Evolutionary conservation across 345 rosid species (phyloP).

Genomic region (Hypericum androsaemum): DNA sequence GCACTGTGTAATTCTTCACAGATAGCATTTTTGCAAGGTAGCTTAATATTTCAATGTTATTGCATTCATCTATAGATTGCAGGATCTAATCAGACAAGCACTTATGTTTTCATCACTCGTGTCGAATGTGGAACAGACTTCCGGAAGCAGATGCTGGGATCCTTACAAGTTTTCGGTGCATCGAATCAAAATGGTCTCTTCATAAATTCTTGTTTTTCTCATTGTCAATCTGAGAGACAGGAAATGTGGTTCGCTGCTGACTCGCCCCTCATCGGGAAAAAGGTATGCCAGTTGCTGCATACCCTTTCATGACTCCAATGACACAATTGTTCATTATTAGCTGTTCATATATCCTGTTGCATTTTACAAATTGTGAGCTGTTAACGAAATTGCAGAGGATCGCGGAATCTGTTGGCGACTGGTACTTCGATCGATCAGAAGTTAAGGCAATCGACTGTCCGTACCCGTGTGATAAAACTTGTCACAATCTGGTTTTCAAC

Average conservation of each 20-base stretch:
- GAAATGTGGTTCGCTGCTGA: slow-evolving; percentile 19
- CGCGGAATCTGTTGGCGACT: slow-evolving; percentile 86
- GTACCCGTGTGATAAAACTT: slow-evolving; percentile 78
- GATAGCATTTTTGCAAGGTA: slow-evolving; percentile 23
- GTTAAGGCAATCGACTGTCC: slow-evolving; percentile 72
- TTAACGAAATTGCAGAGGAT: slow-evolving; percentile 41
- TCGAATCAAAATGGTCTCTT: slow-evolving; percentile 20
- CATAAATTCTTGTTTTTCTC: slow-evolving; percentile 27
- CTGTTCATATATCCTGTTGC: no score
- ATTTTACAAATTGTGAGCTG: no score
- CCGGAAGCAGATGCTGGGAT: slow-evolving; percentile 21
- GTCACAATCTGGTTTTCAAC: slow-evolving; percentile 84
- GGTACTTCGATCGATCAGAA: slow-evolving; percentile 71
- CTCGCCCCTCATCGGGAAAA: slow-evolving; percentile 16
- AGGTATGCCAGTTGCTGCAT: slow-evolving; percentile 7
- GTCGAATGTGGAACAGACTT: slow-evolving; percentile 15
- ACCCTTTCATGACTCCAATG: no score
- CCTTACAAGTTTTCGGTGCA: slow-evolving; percentile 11
- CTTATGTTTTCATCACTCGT: no score
- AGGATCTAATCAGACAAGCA: no score
- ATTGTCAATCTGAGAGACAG: slow-evolving; percentile 26
- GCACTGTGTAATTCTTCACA: slow-evolving; percentile 20
- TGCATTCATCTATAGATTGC: neutral
- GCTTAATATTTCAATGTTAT: neutral
- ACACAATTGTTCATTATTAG: no score